These are phyloP conservation scores for Mimosa pudica DNA, from an alignment of 306 rosid genomes.

Conservation along the genomic window DNA sequence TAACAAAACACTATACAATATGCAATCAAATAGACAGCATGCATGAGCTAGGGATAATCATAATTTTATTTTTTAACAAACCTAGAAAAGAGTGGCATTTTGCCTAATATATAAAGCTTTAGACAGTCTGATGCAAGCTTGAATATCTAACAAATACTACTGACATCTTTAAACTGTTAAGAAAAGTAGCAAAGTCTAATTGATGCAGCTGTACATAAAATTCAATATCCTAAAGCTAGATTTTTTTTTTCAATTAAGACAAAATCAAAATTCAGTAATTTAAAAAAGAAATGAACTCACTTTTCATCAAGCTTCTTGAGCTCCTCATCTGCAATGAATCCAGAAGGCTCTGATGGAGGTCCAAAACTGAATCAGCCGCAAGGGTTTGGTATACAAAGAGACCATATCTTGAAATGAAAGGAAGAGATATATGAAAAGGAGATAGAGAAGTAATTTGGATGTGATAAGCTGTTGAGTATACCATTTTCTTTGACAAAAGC, in stretches of 20 bases:
- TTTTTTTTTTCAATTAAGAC: too few species aligned
- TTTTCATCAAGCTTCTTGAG: conserved; percentile 85
- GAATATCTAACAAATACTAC: conserved; percentile 2
- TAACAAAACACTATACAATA: not conserved
- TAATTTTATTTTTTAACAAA: not conserved
- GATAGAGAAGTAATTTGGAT: too few species aligned
- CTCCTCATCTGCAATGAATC: conserved; percentile 84
- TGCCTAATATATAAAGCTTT: not conserved
- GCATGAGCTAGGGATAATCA: not conserved
- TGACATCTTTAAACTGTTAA: not conserved
- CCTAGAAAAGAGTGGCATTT: not conserved
- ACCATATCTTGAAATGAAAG: too few species aligned
- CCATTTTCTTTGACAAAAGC: too few species aligned
- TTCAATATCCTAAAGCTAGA: too few species aligned
- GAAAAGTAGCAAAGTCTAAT: not conserved
- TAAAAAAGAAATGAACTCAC: conserved; percentile 51
- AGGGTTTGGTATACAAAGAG: too few species aligned
- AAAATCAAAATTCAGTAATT: too few species aligned
- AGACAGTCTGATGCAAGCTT: not conserved
- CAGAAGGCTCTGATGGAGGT: conserved; percentile 65
- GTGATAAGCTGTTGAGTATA: too few species aligned
- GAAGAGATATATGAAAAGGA: too few species aligned
- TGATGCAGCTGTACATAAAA: too few species aligned
- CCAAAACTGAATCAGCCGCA: conserved; percentile 24
- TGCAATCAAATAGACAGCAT: not conserved